Percentiles rank a stretch among this genome's conserved stretches.
Evolutionary conservation across 768 basidiomycete species (phyloP).

Genomic region (Dioszegia crocea): DNA sequence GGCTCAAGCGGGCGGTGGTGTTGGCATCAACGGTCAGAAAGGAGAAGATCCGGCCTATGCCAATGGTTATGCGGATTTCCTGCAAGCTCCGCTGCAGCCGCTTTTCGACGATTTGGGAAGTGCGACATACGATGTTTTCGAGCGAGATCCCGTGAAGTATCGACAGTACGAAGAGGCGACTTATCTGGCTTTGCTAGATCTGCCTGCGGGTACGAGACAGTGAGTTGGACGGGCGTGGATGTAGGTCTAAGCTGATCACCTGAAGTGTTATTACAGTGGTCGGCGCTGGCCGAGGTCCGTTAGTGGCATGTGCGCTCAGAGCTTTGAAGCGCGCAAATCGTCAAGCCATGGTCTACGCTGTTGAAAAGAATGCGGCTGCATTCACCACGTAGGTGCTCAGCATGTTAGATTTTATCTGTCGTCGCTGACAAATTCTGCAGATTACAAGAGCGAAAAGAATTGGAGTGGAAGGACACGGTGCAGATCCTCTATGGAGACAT

Average conservation of each 20-base stretch:
- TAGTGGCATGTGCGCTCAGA: constrained; percentile 75
- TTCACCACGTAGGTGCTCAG: constrained; percentile 75
- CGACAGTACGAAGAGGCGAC: constrained; percentile 83
- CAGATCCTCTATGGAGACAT: constrained; percentile 90
- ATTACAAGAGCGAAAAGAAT: constrained; percentile 72
- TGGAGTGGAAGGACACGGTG: constrained; percentile 79
- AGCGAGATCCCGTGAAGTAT: constrained; percentile 96
- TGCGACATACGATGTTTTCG: constrained; percentile 94
- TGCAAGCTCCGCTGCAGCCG: constrained; percentile 93
- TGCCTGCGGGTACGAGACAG: constrained; percentile 61
- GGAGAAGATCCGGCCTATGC: constrained; percentile 20
- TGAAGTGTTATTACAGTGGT: constrained; percentile 79
- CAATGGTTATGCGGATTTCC: constrained; percentile 73
- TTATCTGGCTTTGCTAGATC: constrained; percentile 67
- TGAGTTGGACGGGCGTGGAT: constrained; percentile 50
- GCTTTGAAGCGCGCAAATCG: constrained; percentile 68
- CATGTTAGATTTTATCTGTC: background rate
- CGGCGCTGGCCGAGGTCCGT: constrained; percentile 89
- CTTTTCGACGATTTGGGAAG: constrained; percentile 96
- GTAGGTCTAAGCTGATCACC: background rate
- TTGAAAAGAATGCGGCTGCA: constrained; percentile 96
- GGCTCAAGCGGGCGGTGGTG: constrained; percentile 5
- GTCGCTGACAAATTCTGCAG: constrained; percentile 52
- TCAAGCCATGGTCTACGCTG: constrained; percentile 69
- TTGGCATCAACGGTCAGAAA: background rate